Conservation (phyloP, 257 asterid species). For the Henckelia pumila region DNA sequence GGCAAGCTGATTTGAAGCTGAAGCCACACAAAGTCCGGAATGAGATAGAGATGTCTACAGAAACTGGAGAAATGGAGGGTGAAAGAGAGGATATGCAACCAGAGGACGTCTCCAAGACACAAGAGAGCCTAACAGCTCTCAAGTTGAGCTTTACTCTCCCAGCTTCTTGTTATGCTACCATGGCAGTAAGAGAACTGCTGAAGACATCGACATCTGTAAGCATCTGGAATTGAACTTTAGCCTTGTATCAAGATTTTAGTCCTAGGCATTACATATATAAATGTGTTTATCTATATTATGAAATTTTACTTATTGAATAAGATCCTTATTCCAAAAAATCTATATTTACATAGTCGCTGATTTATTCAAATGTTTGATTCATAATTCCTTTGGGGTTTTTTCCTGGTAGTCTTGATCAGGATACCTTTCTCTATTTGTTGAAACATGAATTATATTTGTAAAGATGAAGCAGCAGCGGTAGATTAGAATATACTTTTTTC, state of each 20-base stretch:
- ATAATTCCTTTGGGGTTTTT: background rate
- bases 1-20: conserved; percentile 20
- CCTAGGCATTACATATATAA: background rate
- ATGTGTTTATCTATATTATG: too few species aligned
- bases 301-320: background rate
- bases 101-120: conserved; percentile 36
- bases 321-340: background rate
- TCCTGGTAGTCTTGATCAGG: background rate
- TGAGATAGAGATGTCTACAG: conserved; percentile 24
- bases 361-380: too few species aligned
- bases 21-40: conserved; percentile 29
- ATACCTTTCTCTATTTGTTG: background rate
- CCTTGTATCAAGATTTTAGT: background rate
- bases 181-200: conserved; percentile 97
- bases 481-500: background rate
- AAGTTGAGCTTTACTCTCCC: conserved; percentile 87
- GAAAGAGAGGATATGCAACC: conserved; percentile 26
- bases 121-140: conserved; percentile 63
- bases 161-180: conserved; percentile 94
- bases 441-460: background rate
- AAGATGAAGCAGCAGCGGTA: background rate
- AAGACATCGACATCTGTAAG: conserved; percentile 93
- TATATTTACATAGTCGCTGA: too few species aligned
- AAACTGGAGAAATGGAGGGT: conserved; percentile 20
- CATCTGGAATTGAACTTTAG: conserved; percentile 21